Conservation (phyloP, 306 rosid genomes). For the Alnus glutinosa region DNA sequence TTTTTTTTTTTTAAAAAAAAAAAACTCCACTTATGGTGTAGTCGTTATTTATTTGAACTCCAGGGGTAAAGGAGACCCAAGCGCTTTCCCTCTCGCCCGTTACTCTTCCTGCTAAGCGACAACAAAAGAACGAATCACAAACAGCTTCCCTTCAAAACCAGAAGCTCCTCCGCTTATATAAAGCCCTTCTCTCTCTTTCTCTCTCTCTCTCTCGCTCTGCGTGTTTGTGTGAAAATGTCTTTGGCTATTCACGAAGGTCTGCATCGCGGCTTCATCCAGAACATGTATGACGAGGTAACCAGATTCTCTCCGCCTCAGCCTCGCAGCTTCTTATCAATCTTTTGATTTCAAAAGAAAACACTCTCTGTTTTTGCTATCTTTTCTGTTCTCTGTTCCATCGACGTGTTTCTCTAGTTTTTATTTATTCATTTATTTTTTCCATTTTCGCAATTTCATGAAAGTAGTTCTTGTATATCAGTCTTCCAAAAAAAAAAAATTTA, state of each 20-base stretch:
- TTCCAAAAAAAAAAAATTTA: no score
- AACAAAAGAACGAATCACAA: background rate
- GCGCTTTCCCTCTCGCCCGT: background rate
- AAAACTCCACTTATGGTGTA: background rate
- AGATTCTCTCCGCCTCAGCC: background rate
- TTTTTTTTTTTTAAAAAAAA: background rate
- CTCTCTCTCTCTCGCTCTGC: background rate
- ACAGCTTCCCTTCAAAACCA: background rate
- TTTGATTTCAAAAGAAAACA: background rate
- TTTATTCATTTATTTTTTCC: no score
- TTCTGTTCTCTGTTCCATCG: background rate
- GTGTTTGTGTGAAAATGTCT: background rate
- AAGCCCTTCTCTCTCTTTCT: background rate
- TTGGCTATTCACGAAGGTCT: slow-evolving; percentile 3
- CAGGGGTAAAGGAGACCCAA: background rate
- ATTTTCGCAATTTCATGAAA: background rate
- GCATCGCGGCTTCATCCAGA: slow-evolving; percentile 18
- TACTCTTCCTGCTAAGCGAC: background rate
- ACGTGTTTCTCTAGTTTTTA: background rate
- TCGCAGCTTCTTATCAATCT: background rate
- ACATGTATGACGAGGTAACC: slow-evolving; percentile 26
- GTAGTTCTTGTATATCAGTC: background rate
- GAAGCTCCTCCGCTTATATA: background rate
- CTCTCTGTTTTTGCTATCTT: background rate
- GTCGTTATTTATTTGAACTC: background rate